Base-by-base conservation (phyloP, 208 protist genomes). In the Acanthamoeba castellanii region DNA sequence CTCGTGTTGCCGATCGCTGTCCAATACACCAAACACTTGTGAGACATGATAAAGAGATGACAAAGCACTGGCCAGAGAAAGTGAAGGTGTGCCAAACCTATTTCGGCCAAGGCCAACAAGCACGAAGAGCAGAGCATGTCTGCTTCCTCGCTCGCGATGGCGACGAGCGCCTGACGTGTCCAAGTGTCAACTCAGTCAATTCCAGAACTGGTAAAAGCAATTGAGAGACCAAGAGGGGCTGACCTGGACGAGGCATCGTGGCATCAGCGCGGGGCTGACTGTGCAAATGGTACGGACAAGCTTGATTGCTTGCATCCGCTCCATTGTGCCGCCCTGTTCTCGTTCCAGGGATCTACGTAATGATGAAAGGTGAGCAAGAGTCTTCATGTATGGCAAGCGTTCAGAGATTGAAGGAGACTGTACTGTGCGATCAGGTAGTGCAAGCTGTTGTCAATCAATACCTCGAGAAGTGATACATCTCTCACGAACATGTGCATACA, bases 361-460 rank as follows among this genome's bases (percentile, higher is more conserved):
- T 0, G 11, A 18, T 13, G 27, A 11, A 25, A 25, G n/a, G 59
- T 66, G 25, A 66, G 59, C 59, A 5, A 66, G 59, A 66, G 25
- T 14, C 52, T 20, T 22, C 13, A 22, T 57, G 42, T 30, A 45
- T 14, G 11, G 55, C 13, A 88, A 88, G 2, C 1, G 34, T 20
- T 68, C 5, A 70, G 27, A 55, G 57, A 25, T 32, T 5, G n/a
- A 57, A 91, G 18, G 81, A 42, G 45, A 18, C 27, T 14, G 27
- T 72, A 92, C 85, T 32, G 22, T 8, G 85, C 85, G 25, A 92
- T 92, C 37, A 92, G 42, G 30, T 92, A 92, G 13, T 92, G 85
- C 25, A 92, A 11, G 64, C 64, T 18, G 9, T 22, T n/a, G 59
- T 92, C 85, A 9, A 92, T 32, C 85, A 92, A 27, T 18, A 30